Evolutionary conservation across 345 rosid species (phyloP).

Genomic region (Eucalyptus pumila): DNA sequence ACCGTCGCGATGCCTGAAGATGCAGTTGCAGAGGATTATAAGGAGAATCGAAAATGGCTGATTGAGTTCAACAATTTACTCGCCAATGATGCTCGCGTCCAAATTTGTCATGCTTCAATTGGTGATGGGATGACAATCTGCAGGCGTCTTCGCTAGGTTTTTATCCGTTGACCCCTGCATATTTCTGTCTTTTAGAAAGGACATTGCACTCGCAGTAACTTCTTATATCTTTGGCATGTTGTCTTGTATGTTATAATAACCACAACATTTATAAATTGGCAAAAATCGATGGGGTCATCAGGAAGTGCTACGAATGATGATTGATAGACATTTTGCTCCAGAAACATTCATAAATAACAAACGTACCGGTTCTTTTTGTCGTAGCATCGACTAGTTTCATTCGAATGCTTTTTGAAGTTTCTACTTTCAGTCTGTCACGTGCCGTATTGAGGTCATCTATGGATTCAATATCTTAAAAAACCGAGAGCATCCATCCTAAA

Average conservation of each 20-base stretch:
- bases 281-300: neutral
- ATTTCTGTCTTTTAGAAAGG: neutral
- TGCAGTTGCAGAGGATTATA: neutral
- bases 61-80: conserved; percentile 33
- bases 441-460: neutral
- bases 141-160: neutral
- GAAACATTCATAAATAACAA: neutral
- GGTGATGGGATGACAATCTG: conserved; percentile 69
- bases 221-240: neutral
- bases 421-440: neutral
- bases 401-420: neutral
- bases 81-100: conserved; percentile 43
- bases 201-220: neutral
- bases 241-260: neutral
- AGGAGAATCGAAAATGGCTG: neutral
- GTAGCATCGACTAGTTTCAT: neutral
- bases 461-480: neutral
- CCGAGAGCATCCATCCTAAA: neutral
- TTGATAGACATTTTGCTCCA: neutral
- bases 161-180: neutral
- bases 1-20: conserved; percentile 19
- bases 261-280: neutral
- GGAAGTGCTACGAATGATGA: neutral
- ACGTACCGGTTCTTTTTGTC: neutral
- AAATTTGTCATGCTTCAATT: conserved; percentile 37